Base-by-base conservation (phyloP, 2,329 filamentous ascomycete species). In the Alternaria brassicicola region DNA sequence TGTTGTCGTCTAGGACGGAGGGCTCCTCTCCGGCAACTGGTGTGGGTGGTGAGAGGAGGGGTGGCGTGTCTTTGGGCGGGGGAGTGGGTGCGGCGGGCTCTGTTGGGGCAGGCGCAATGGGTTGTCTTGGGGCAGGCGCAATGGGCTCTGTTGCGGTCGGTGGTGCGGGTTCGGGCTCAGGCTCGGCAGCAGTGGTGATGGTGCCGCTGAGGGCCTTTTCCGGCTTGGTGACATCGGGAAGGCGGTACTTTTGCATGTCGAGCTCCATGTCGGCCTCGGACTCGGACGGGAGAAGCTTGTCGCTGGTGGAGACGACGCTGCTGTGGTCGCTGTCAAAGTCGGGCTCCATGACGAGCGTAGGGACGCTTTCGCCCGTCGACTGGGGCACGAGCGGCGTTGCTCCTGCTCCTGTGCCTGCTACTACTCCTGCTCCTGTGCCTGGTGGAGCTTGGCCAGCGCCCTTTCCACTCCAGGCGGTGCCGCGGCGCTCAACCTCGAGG, bases 221-320 rank as follows among this genome's bases (percentile, higher is more conserved):
- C 84, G 78, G 87, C 86, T 81, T 91, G 85, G 77, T 86, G 83
- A 78, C 87, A 76, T 92, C 89, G 55, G 89, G 89, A 74, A 92
- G 79, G 42, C 87, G 85, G 73, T 91, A 92, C 76, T 92, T 92
- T 72, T 89, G 85, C 55, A 86, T 88, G 78, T 92, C 89, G 47
- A 71, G 66, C 48, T 69, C 71, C 21, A 70, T 66, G 31, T 69
- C 71, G 28, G 79, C 75, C 83, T 88, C 78, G 7, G 76, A 79
- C 62, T 82, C 80, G 28, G 79, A 80, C n/a, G 82, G 79, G 50
- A 80, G 78, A 53, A 87, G 80, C 63, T 82, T 81, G 68, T 83
- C 81, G 73, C 85, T 84, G 73, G 85, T 83, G 72, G 78, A 81
- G 52, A 82, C 75, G 67, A 82, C 75, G 62, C 78, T 81, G 57